phyloP scores from a whole-genome alignment of 2,329 filamentous ascomycete species.

The Penicillium sp. region DNA sequence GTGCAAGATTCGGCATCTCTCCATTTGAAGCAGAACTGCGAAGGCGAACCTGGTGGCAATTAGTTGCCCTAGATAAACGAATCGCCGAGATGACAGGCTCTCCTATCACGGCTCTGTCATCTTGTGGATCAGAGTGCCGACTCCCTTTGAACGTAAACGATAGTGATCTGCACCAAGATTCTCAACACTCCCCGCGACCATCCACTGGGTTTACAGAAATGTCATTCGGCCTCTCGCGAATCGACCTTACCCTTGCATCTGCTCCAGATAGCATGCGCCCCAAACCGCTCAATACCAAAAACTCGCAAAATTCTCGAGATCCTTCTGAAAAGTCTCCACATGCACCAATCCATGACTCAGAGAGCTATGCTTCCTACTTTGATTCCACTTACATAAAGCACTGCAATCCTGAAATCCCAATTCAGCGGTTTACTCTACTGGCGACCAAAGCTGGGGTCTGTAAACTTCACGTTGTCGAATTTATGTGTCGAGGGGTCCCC shows the following conservation, averaged over 20 bases:
- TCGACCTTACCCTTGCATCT: slow-evolving; percentile 15
- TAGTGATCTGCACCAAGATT: slow-evolving; percentile 34
- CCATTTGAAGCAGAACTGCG: slow-evolving; percentile 68
- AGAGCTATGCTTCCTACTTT: slow-evolving; percentile 60
- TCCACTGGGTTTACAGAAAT: slow-evolving; percentile 44
- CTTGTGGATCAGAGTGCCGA: slow-evolving; percentile 15
- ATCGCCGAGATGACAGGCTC: slow-evolving; percentile 68
- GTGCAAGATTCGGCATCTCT: slow-evolving; percentile 49
- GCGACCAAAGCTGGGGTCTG: slow-evolving; percentile 62
- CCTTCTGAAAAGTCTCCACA: background rate
- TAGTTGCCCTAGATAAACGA: slow-evolving; percentile 69
- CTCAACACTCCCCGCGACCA: slow-evolving; percentile 33
- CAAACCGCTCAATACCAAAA: slow-evolving; percentile 23
- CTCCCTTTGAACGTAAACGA: slow-evolving; percentile 28
- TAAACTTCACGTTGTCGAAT: slow-evolving; percentile 16
- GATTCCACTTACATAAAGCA: slow-evolving; percentile 60
- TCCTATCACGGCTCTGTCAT: slow-evolving; percentile 30
- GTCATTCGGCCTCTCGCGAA: slow-evolving; percentile 42
- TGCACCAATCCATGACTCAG: slow-evolving; percentile 41
- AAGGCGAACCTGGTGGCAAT: slow-evolving; percentile 71
- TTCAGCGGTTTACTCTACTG: slow-evolving; percentile 63
- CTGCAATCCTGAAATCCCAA: slow-evolving; percentile 62
- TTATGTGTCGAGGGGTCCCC: slow-evolving; percentile 12
- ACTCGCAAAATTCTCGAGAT: background rate
- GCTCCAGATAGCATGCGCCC: slow-evolving; percentile 8